Evolutionary conservation across 2,329 filamentous ascomycete species (phyloP), one percentile per base, ranked within the genome.

Genomic region (Hypoxylon rubiginosum): DNA sequence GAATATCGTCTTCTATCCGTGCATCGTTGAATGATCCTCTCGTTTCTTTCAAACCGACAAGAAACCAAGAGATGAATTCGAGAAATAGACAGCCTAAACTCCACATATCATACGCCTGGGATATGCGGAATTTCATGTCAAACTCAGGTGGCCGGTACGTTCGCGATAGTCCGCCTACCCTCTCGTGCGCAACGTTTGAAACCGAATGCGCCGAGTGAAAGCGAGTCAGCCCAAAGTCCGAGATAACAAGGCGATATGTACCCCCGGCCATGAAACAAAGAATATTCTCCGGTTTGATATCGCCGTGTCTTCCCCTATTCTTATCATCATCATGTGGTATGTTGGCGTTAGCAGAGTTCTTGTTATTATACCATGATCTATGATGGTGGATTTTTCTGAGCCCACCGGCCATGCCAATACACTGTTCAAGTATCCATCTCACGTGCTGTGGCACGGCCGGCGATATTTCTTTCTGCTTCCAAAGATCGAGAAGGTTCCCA

Each of bases 51-150:
- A 2, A 48, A 15, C 65, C 65, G 2, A 53, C 19, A 17, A 64
- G 49, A 50, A 62, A 61, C 66, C 66, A 68, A n/a, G 59, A 57
- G n/a, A 65, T 32, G 28, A 68, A 65, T 21, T 68, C 66, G 2
- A 68, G 62, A 28, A 55, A 60, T 8, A 68, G 28, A 46, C 66
- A 68, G 7, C 66, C 66, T 39, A 68, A 48, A 21, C 54, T 60
- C 66, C 66, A 68, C 56, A 68, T 55, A 46, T 68, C 66, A 32
- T 66, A 68, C 1, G 58, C 55, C 34, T 57, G 62, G 2, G 62
- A 65, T 10, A 63, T 58, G 6, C 7, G 30, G 13, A 13, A 19
- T 10, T 53, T 32, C 48, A 57, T 39, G 15, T 66, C 66, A 24
- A 54, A 54, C 11, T 66, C 66, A 6, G 66, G 66, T 1, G 66